A percentile compares a stretch with the other conserved stretches of the same genome.
Conservation (phyloP, 805 yeast species). For the Myxozyma sirexii region DNA sequence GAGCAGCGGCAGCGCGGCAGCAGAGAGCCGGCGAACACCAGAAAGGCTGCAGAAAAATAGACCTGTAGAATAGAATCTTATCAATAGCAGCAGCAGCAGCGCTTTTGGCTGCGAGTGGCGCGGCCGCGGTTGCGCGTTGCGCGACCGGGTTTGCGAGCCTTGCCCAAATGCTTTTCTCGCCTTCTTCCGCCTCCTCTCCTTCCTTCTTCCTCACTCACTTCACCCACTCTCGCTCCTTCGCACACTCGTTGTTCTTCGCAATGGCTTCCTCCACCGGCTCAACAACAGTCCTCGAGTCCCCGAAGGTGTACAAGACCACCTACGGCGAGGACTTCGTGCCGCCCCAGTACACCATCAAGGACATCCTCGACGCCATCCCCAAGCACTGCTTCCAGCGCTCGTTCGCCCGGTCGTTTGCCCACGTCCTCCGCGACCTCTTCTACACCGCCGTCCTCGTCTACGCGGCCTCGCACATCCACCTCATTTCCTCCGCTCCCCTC, state of each 20-base stretch:
- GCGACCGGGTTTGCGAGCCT: too few relatives aligned
- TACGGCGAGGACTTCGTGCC: conserved; percentile 68
- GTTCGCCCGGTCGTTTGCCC: conserved; percentile 56
- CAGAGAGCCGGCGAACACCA: too few relatives aligned
- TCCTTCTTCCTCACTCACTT: not conserved
- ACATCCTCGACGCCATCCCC: conserved; percentile 72
- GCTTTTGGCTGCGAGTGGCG: not conserved
- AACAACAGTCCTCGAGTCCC: conserved; percentile 23
- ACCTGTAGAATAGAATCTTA: too few relatives aligned
- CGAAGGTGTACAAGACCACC: conserved; percentile 28
- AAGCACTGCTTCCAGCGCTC: conserved; percentile 71
- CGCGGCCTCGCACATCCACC: conserved; percentile 55
- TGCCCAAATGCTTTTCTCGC: not conserved
- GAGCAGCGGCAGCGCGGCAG: not conserved
- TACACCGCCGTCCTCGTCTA: conserved; percentile 49
- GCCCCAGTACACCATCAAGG: conserved; percentile 77
- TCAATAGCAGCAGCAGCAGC: too few relatives aligned
- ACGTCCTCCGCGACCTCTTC: conserved; percentile 66
- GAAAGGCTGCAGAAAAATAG: too few relatives aligned
- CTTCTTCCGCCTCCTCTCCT: conserved; percentile 2
- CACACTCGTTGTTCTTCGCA: not conserved
- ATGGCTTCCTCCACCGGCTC: conserved; percentile 8
- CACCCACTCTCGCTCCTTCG: conserved; percentile 1
- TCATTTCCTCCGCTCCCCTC: conserved; percentile 47
- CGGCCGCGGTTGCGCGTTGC: not conserved